Evolutionary conservation across 352 stramenopile species (phyloP).

Genomic region (Pythium graminicola): DNA sequence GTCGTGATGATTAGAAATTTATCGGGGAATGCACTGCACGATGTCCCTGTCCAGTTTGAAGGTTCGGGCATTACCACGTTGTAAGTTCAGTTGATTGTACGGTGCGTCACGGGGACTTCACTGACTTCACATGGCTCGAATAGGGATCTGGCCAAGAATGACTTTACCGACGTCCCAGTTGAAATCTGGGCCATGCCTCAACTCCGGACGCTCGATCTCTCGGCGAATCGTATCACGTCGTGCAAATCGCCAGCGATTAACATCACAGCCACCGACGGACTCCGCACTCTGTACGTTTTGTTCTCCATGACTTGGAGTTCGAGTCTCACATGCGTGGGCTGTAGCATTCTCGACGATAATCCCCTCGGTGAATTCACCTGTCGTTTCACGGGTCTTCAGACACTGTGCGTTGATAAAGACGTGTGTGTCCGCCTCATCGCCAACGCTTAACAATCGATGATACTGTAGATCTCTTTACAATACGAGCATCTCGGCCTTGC

Average conservation of each 20-base stretch:
- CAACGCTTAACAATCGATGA: background rate
- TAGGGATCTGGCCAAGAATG: slow-evolving; percentile 29
- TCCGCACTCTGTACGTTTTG: slow-evolving; percentile 18
- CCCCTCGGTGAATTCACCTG: slow-evolving; percentile 12
- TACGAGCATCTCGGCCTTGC: slow-evolving; percentile 19
- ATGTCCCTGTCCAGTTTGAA: slow-evolving; percentile 31
- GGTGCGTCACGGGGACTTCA: background rate
- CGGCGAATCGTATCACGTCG: slow-evolving; percentile 20
- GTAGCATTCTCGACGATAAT: slow-evolving; percentile 20
- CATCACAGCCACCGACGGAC: background rate
- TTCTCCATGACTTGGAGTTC: too few relatives aligned
- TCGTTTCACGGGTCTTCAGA: slow-evolving; percentile 12
- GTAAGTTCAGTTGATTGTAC: slow-evolving; percentile 19
- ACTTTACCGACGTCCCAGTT: slow-evolving; percentile 22
- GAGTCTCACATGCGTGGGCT: too few relatives aligned
- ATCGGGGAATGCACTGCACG: slow-evolving; percentile 25
- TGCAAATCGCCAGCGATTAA: slow-evolving; percentile 15
- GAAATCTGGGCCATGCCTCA: slow-evolving; percentile 29
- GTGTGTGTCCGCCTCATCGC: background rate
- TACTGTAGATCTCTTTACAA: slow-evolving; percentile 26
- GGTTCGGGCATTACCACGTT: slow-evolving; percentile 28
- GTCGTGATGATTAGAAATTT: slow-evolving; percentile 1
- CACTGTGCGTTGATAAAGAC: slow-evolving; percentile 2
- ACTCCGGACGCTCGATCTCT: slow-evolving; percentile 26
- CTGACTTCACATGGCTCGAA: background rate